phyloP scores from a whole-genome alignment of 169 alveolate genomes.

The Babesia gibsoni region DNA sequence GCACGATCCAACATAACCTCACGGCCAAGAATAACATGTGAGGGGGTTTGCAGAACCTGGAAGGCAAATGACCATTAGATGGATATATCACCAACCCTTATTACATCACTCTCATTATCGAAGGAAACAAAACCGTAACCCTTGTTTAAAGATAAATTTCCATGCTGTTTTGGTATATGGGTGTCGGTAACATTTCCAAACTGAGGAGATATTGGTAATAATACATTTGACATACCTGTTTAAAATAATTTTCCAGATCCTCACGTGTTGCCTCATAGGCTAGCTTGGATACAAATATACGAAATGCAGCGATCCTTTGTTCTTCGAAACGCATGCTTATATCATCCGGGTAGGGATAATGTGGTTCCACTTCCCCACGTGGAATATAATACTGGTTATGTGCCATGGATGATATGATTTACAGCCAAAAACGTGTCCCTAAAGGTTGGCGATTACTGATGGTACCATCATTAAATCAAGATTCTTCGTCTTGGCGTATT shows the following conservation, averaged over 20 bases:
- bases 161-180: constrained; percentile 57
- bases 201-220: constrained; percentile 24
- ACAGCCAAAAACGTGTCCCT: no score
- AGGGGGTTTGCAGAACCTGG: constrained; percentile 62
- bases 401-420: no score
- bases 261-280: constrained; percentile 72
- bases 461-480: no score
- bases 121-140: constrained; percentile 81
- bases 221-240: constrained; percentile 24
- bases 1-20: constrained; percentile 75
- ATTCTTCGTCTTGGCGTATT: no score
- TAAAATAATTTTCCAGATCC: constrained; percentile 70
- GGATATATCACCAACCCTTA: constrained; percentile 26
- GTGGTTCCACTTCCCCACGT: background rate
- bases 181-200: constrained; percentile 66
- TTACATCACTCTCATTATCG: constrained; percentile 59
- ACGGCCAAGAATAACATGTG: constrained; percentile 71
- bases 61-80: background rate
- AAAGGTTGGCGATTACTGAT: no score
- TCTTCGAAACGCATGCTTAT: constrained; percentile 9
- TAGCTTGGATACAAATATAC: constrained; percentile 70
- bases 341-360: background rate
- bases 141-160: constrained; percentile 62
- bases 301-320: constrained; percentile 40
- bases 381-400: background rate